phyloP scores from a whole-genome alignment of 805 yeast species.

The Schwanniomyces vanrijiae region DNA sequence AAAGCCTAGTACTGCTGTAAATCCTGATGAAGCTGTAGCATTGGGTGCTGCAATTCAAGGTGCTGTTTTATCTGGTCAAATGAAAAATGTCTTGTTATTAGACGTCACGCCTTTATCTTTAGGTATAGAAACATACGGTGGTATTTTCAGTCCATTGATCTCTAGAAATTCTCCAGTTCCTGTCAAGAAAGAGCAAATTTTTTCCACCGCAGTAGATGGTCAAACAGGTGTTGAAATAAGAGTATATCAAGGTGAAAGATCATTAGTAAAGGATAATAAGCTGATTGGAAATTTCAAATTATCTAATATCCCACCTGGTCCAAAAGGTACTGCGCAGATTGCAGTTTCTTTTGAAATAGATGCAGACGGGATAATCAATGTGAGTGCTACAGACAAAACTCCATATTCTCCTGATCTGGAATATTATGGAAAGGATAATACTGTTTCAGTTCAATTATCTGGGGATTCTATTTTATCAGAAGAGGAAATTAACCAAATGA shows the following conservation, averaged over 20 bases:
- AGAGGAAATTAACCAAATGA: slow-evolving; percentile 61
- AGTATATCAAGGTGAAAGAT: slow-evolving; percentile 80
- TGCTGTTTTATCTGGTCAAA: slow-evolving; percentile 80
- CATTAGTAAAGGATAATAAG: slow-evolving; percentile 75
- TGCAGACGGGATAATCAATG: slow-evolving; percentile 72
- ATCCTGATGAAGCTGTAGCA: slow-evolving; percentile 94
- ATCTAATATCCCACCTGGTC: slow-evolving; percentile 70
- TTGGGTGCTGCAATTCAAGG: slow-evolving; percentile 91
- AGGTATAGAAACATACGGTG: slow-evolving; percentile 85
- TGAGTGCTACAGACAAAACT: slow-evolving; percentile 56
- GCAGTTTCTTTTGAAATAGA: slow-evolving; percentile 76
- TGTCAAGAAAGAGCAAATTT: slow-evolving; percentile 67
- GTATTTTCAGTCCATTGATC: slow-evolving; percentile 75
- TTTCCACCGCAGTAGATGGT: slow-evolving; percentile 81
- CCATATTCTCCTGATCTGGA: slow-evolving; percentile 36
- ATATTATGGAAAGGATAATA: slow-evolving; percentile 45
- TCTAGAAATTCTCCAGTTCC: slow-evolving; percentile 80
- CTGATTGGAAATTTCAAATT: slow-evolving; percentile 73
- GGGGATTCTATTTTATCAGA: slow-evolving; percentile 70
- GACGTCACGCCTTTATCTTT: slow-evolving; percentile 83
- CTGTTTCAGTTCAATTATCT: slow-evolving; percentile 64
- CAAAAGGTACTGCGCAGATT: slow-evolving; percentile 80
- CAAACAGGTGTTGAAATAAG: slow-evolving; percentile 82
- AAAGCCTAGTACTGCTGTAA: slow-evolving; percentile 69
- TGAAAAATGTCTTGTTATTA: slow-evolving; percentile 70